A percentile compares a stretch with the other conserved stretches of the same genome.
Evolutionary conservation across 2,329 filamentous ascomycete genomes (phyloP).

Genomic region (Fusarium sp.): DNA sequence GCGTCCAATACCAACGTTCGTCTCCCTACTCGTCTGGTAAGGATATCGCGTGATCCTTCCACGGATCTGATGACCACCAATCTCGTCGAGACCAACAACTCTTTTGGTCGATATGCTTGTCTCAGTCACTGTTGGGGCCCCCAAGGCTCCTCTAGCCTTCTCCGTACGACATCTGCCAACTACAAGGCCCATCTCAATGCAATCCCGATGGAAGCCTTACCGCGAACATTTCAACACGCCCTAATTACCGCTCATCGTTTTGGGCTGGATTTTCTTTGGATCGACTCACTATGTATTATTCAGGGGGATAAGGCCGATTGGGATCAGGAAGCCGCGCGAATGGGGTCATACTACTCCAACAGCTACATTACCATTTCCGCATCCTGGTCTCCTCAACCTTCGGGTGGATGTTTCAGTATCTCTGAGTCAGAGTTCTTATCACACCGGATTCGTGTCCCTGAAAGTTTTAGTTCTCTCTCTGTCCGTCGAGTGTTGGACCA

Average conservation of each 20-base stretch:
- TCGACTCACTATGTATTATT: neutral
- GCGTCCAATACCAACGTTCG: neutral
- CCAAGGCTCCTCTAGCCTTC: neutral
- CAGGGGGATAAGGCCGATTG: neutral
- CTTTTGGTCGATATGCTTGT: neutral
- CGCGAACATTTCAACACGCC: neutral
- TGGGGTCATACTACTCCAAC: neutral
- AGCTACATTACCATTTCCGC: neutral
- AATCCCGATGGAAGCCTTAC: neutral
- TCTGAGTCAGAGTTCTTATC: neutral
- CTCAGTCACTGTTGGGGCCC: neutral
- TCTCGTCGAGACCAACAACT: neutral
- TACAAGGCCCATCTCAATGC: neutral
- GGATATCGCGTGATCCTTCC: neutral
- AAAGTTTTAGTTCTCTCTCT: neutral
- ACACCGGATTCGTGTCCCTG: neutral
- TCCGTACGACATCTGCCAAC: neutral
- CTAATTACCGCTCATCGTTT: neutral
- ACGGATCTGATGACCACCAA: neutral
- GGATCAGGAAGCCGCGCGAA: neutral
- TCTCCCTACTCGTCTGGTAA: neutral
- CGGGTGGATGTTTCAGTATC: neutral
- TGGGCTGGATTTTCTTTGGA: neutral
- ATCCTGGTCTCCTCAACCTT: neutral
- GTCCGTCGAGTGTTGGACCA: neutral